Evolutionary conservation across 805 yeast genomes (phyloP), one percentile per base, ranked within the genome.

Genomic region (Saturnispora gosingensis): DNA sequence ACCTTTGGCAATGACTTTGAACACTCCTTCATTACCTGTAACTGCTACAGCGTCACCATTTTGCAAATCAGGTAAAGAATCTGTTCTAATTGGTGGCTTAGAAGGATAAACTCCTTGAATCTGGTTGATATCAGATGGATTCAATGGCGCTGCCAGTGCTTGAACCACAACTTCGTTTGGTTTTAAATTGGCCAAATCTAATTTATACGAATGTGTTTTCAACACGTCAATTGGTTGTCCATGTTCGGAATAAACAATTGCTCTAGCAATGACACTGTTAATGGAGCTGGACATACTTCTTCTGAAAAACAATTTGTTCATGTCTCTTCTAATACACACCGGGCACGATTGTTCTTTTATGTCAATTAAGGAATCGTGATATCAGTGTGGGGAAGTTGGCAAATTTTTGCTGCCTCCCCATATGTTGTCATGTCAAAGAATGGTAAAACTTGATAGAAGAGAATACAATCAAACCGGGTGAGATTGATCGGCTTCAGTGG

Each of bases 11-110:
- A 86, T 63, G n/a, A 91, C 83, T 63, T 88, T 85, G 63, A 87
- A 90, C 10, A 88, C 76, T 22, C 97, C 98, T 68, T 91, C 99
- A 65, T 93, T 93, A 50, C 99, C 99, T 36, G 90, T 88, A 45
- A 88, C 83, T 5, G 95, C 95, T 8, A 80, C 70, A 3, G 95
- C 90, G 5, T 38, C 42, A 18, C 22, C 22, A 42, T 75, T 77
- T 3, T 69, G 68, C 32, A 54, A 35, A 1, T 87, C 78, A 7
- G 81, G 81, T 53, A 77, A 80, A 4, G 59, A 55, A 46, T 67
- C 80, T 5, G 65, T 61, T 25, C 76, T 72, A 52, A 81, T 73
- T 42, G 73, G 79, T 0, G 96, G 95, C 52, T 74, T 77, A 10
- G 88, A 77, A 1, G 96, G 95, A 59, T 90, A 90, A 0, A 83